Evolutionary conservation across 805 yeast genomes (phyloP).

Genomic region (Zygoascus tannicola): DNA sequence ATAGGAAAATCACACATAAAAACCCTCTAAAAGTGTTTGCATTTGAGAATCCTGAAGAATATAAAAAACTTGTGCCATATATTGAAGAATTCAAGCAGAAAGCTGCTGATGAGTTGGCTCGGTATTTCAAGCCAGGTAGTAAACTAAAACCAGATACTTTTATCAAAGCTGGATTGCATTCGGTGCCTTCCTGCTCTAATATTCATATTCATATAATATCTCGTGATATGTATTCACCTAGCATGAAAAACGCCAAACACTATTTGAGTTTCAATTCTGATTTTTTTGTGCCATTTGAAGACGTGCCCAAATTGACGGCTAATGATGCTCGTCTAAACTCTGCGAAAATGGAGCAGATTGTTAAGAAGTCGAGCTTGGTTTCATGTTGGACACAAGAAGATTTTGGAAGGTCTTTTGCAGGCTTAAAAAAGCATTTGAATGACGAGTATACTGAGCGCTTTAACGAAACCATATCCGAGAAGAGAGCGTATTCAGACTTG

Average conservation of each 20-base stretch:
- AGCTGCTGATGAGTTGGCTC: slow-evolving; percentile 26
- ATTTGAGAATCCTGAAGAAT: slow-evolving; percentile 30
- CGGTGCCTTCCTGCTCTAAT: slow-evolving; percentile 60
- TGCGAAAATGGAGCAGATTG: slow-evolving; percentile 32
- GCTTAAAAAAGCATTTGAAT: slow-evolving; percentile 35
- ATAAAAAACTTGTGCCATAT: slow-evolving; percentile 25
- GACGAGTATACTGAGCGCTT: slow-evolving; percentile 20
- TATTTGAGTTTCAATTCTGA: slow-evolving; percentile 60
- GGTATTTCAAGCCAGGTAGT: slow-evolving; percentile 13
- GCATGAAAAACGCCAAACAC: slow-evolving; percentile 54
- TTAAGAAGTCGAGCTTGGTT: slow-evolving; percentile 30
- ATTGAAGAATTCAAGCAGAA: slow-evolving; percentile 31
- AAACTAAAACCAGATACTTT: slow-evolving; percentile 8
- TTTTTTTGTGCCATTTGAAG: slow-evolving; percentile 52
- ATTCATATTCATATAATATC: slow-evolving; percentile 69
- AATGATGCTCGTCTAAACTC: slow-evolving; percentile 23
- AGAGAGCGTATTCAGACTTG: too few species aligned
- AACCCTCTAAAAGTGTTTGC: slow-evolving; percentile 42
- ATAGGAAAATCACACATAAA: slow-evolving; percentile 30
- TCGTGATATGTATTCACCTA: slow-evolving; percentile 45
- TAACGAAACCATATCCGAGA: not conserved
- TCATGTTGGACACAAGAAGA: slow-evolving; percentile 37
- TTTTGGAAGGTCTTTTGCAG: slow-evolving; percentile 35
- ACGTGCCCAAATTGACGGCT: slow-evolving; percentile 32
- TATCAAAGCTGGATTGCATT: slow-evolving; percentile 56